Evolutionary conservation across 495 filamentous ascomycete species (phyloP).

Genomic region (Bathelium albidoporum): DNA sequence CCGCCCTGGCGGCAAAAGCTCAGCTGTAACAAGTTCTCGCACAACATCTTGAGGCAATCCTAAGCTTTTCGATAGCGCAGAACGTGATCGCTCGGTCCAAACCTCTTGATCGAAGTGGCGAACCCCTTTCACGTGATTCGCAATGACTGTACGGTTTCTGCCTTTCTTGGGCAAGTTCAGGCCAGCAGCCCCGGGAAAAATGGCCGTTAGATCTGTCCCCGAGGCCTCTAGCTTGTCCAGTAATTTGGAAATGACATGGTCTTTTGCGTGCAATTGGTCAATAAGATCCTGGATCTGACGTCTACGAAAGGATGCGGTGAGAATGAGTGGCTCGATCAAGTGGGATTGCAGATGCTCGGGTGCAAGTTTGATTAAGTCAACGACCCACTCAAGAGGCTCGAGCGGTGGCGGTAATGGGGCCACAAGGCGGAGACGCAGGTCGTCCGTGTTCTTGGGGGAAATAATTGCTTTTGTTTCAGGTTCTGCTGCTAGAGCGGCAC

Average conservation of each 20-base stretch:
- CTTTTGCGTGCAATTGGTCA: slow-evolving; percentile 19
- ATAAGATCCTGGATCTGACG: slow-evolving; percentile 13
- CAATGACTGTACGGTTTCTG: slow-evolving; percentile 17
- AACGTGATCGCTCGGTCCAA: slow-evolving; percentile 10
- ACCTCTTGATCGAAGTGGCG: slow-evolving; percentile 17
- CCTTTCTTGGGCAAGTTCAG: slow-evolving; percentile 15
- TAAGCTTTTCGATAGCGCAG: not conserved
- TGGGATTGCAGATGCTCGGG: slow-evolving; percentile 5
- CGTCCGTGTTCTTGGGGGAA: not conserved
- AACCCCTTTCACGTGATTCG: slow-evolving; percentile 22
- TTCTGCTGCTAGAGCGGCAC: slow-evolving; percentile 9
- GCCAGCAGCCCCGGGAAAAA: slow-evolving; percentile 22
- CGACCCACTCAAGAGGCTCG: slow-evolving; percentile 12
- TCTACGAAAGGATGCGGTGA: slow-evolving; percentile 5
- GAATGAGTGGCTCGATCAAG: slow-evolving; percentile 16
- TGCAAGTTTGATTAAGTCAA: slow-evolving; percentile 8
- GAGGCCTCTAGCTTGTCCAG: slow-evolving; percentile 22
- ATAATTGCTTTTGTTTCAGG: slow-evolving; percentile 2
- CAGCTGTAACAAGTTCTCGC: not conserved
- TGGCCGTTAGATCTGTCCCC: slow-evolving; percentile 19
- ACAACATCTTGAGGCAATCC: slow-evolving; percentile 6
- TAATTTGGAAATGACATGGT: slow-evolving; percentile 24
- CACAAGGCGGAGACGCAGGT: slow-evolving; percentile 7
- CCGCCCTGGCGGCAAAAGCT: not conserved
- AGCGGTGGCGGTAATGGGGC: slow-evolving; percentile 19